Conservation (phyloP, 129 eudicot species). For the Erigeron canadensis region DNA sequence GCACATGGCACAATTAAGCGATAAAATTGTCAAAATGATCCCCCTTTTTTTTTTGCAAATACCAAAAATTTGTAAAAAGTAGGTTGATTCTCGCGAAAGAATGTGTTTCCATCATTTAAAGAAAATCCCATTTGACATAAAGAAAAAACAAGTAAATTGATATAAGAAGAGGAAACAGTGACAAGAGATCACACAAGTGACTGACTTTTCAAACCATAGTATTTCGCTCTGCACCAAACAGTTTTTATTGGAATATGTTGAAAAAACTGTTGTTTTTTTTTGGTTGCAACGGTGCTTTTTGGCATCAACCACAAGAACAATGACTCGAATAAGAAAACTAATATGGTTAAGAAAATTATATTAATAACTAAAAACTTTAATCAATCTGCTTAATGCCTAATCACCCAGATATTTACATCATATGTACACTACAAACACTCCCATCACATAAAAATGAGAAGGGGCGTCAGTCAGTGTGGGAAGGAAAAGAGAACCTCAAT, state of each 20-base stretch:
- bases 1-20: neutral
- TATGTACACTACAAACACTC: neutral
- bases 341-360: neutral
- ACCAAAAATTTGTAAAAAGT: neutral
- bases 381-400: neutral
- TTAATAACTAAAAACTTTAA: neutral
- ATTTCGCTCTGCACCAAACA: no score
- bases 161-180: neutral
- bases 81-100: neutral
- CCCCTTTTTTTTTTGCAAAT: neutral
- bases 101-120: neutral
- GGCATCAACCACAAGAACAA: no score
- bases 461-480: neutral
- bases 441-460: neutral
- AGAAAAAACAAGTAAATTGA: neutral
- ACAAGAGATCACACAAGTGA: no score
- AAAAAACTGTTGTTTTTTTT: no score
- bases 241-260: neutral
- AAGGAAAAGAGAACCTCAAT: constrained; percentile 46
- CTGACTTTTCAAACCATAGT: no score
- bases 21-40: neutral
- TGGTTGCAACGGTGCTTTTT: no score
- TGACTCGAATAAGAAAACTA: no score
- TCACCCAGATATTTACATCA: neutral
- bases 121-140: neutral